Conservation (phyloP, 371 early-diverging fungal species). For the Mortierella sp. region DNA sequence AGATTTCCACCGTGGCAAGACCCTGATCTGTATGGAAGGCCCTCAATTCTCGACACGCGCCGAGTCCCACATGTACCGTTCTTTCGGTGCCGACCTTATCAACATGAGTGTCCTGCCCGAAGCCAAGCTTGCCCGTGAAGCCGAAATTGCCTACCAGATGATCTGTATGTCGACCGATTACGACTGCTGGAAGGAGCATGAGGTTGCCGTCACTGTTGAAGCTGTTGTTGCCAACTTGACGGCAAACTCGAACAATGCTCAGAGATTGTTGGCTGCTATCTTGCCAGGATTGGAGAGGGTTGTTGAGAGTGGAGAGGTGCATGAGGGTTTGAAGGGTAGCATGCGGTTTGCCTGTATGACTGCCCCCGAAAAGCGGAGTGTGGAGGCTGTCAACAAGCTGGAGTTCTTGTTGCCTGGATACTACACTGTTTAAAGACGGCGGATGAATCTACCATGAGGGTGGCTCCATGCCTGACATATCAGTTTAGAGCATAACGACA, state of each 20-base stretch:
- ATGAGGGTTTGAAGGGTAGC: conserved; percentile 75
- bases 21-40: conserved; percentile 97
- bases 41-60: conserved; percentile 98
- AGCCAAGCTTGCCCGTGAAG: conserved; percentile 97
- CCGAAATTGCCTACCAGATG: conserved; percentile 98
- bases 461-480: neutral
- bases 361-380: conserved; percentile 77
- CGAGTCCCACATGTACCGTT: conserved; percentile 96
- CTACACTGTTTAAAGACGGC: conserved; percentile 54
- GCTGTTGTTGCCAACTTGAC: conserved; percentile 93
- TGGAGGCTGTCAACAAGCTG: conserved; percentile 80
- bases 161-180: conserved; percentile 99
- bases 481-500: neutral
- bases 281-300: conserved; percentile 83
- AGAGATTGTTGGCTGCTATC: conserved; percentile 81
- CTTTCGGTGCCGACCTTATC: conserved; percentile 94
- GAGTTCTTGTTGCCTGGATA: conserved; percentile 89
- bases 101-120: conserved; percentile 98
- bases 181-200: conserved; percentile 96
- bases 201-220: conserved; percentile 94
- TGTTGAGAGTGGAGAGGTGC: conserved; percentile 62
- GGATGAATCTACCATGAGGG: neutral
- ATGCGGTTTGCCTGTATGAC: conserved; percentile 87
- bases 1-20: conserved; percentile 84
- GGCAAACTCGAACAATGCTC: conserved; percentile 89